Base-by-base conservation (phyloP, 1,284 basidiomycete genomes). In the Waitea zeae region DNA sequence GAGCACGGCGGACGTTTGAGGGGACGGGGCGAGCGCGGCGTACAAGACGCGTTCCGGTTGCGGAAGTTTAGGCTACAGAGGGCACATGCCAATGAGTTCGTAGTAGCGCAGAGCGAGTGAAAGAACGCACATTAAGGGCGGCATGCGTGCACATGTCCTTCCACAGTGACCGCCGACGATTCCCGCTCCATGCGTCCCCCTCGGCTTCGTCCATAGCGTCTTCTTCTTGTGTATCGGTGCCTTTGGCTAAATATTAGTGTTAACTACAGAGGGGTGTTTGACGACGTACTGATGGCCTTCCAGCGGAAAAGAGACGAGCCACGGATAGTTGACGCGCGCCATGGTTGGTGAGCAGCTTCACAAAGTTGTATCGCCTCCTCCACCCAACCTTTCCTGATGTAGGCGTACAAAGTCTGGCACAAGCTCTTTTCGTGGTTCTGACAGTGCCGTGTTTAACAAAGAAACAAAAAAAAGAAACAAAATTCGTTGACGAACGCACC, bases 251-350 rank as follows among this genome's bases (percentile, higher is more conserved):
- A 33, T 7, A 11, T 9, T 6, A 29, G 28, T 22, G 13, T 26
- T 4, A 13, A 19, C 17, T 17, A 18, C 17, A 26, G 24, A 30
- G 35, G 19, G 17, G 13, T n/a, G n/a, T n/a, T n/a, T n/a, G 19
- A 33, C 9, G 13, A 45, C 67, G 36, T 44, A 79, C 77, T 62
- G 2, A 87, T 61, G 0, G 67, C 63, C 31, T 61, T 62, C 76
- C 84, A 88, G 31, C 65, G 62, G 47, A 84, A 83, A n/a, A 84
- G 48, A 22, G 70, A 50, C 0, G 82, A 76, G 2, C 88, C 89
- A 3, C 79, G 69, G 20, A 93, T 70, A 38, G 77, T 82, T 0
- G 86, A 86, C 1, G 87, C 86, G 19, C 88, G 67, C 92, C 92
- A 97, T 3, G 86, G 79, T 44, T 93, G 84, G 41, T 88, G 78